These are phyloP conservation scores for Pelargonium myrrhifolium DNA, from an alignment of 441 rosid species.

Conservation along the genomic window DNA sequence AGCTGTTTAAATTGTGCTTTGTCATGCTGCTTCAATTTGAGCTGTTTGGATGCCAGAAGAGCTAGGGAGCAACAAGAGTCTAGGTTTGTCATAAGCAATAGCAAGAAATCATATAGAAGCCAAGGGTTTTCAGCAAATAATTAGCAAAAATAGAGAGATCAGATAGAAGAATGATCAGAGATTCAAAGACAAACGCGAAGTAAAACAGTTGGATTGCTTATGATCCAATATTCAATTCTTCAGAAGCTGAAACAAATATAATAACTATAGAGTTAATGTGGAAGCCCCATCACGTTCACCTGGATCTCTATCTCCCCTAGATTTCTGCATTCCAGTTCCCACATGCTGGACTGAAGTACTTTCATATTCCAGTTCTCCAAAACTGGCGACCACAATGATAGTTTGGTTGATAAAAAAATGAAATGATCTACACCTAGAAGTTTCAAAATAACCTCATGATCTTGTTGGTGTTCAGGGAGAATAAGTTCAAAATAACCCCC, in stretches of 20 bases:
- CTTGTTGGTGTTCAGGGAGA: not conserved
- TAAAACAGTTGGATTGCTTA: not conserved
- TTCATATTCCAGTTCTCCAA: conserved; percentile 1
- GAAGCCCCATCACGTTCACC: too few species aligned
- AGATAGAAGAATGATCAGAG: not conserved
- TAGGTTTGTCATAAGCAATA: not conserved
- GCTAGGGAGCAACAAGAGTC: not conserved
- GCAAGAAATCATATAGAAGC: not conserved
- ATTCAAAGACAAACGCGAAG: not conserved
- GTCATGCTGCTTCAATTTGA: not conserved
- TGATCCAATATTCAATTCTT: not conserved
- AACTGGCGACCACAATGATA: not conserved
- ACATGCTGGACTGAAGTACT: not conserved
- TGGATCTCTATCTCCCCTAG: too few species aligned
- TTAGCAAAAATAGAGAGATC: not conserved
- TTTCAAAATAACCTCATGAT: not conserved
- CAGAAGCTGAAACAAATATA: not conserved
- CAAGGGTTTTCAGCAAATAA: conserved; percentile 3
- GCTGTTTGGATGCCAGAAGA: not conserved
- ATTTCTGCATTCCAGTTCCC: too few species aligned
- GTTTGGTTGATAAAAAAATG: not conserved
- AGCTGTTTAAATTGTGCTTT: not conserved
- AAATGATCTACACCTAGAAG: not conserved
- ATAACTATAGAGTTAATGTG: not conserved
- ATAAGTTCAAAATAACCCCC: not conserved